A percentile compares a stretch with the other conserved stretches of the same genome.
phyloP scores from a whole-genome alignment of 345 rosid genomes.

The Gossypium australe region DNA sequence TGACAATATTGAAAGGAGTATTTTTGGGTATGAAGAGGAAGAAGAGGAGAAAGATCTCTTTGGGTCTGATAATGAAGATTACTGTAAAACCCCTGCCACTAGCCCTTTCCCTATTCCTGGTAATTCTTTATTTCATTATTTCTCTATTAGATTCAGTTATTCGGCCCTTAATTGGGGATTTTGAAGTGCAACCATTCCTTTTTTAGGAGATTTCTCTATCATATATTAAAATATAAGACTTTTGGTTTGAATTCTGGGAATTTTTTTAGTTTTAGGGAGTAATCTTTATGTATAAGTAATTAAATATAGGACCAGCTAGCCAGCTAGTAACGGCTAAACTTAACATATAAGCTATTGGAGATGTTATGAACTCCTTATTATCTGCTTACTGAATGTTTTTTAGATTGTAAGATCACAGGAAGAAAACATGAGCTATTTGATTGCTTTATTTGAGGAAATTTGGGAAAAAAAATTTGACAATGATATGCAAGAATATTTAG shows the following conservation, averaged over 20 bases:
- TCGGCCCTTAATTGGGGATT: not conserved
- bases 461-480: not conserved
- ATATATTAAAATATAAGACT: not conserved
- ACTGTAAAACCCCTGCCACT: conserved; percentile 62
- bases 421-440: not conserved
- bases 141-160: not conserved
- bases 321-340: not conserved
- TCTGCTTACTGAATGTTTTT: not conserved
- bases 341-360: not conserved
- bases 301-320: not conserved
- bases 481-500: not conserved
- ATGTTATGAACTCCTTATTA: not conserved
- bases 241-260: not conserved
- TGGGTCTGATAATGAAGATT: conserved; percentile 86
- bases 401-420: not conserved
- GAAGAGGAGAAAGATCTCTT: conserved; percentile 50
- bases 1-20: conserved; percentile 7
- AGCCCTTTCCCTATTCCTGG: conserved; percentile 68
- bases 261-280: not conserved
- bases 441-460: not conserved
- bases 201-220: not conserved
- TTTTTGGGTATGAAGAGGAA: conserved; percentile 22
- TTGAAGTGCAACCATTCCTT: not conserved
- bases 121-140: not conserved
- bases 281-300: not conserved